Evolutionary conservation across 805 yeast genomes (phyloP), one percentile per base, ranked within the genome.

Genomic region (Martiniozyma abietophila): DNA sequence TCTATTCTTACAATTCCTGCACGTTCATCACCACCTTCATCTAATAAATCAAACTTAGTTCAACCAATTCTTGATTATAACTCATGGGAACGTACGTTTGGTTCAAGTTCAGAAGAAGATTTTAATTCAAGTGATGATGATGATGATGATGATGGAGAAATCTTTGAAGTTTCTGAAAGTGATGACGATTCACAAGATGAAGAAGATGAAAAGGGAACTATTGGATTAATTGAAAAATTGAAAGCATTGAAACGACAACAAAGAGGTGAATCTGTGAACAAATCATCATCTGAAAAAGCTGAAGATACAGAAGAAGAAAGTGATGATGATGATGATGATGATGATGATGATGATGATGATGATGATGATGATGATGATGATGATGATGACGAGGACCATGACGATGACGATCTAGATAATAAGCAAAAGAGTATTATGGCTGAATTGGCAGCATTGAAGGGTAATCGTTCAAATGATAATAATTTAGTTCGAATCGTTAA

Each of bases 401-500:
- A 23, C 7, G 27, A 29, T 12, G 34, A 30, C 2, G 34, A 33
- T n/a, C 27, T 38, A 7, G 39, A 37, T n/a, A 35, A 32, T 8
- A 29, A 28, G 3, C 38, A 31, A 16, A 18, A 19, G 3, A 9
- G 8, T 3, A 69, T 69, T 2, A 61, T 62, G 63, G 65, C 58
- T 2, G 61, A 65, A 4, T 46, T 67, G 36, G 65, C 56, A 50
- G 61, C 59, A 28, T 40, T 58, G 35, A 69, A 62, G 43, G 59
- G 78, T 31, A 57, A 65, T 21, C 69, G 68, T 40, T 51, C 52
- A 6, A 76, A 67, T 30, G 85, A 75, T 10, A 80, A 78, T 49
- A 95, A 85, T 56, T 71, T 77, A 2, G 64, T 86, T 31, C n/a
- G n/a, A n/a, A n/a, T n/a, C n/a, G n/a, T n/a, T n/a, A n/a, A n/a